Percentiles rank a stretch among this genome's conserved stretches.
These are phyloP conservation scores for Rhizopus sp. DNA, from an alignment of 371 early-diverging fungal species.

Conservation along the genomic window DNA sequence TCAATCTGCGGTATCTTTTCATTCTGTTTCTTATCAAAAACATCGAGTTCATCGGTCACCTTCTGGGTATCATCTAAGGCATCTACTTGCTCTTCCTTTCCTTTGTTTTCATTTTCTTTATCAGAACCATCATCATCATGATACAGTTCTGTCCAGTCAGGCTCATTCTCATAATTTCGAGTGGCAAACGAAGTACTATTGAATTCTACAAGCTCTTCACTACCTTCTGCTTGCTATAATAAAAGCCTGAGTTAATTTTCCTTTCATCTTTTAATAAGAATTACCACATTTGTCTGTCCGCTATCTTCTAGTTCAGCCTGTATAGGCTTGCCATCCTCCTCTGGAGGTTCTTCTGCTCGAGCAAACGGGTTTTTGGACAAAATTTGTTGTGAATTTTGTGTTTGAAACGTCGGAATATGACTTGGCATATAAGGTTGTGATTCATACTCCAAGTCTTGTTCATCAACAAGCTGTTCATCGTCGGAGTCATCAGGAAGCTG, in stretches of 20 bases:
- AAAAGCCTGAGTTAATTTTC: background rate
- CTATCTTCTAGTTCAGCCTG: background rate
- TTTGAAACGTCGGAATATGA: constrained; percentile 2
- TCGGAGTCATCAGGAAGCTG: constrained; percentile 28
- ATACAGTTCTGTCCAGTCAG: constrained; percentile 31
- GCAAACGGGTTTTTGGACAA: constrained; percentile 23
- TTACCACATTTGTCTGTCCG: background rate
- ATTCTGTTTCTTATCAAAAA: background rate
- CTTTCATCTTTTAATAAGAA: background rate
- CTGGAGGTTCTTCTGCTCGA: constrained; percentile 1
- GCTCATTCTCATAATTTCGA: constrained; percentile 21
- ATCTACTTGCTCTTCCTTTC: background rate
- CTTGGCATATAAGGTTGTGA: background rate
- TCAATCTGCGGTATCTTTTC: constrained; percentile 21
- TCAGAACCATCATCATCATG: constrained; percentile 7
- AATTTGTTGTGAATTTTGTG: background rate
- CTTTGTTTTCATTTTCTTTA: background rate
- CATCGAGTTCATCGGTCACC: background rate
- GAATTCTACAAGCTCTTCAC: constrained; percentile 14
- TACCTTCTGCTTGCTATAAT: constrained; percentile 1
- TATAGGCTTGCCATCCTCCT: background rate
- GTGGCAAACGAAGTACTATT: constrained; percentile 2
- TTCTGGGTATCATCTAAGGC: background rate
- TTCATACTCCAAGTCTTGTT: constrained; percentile 2
- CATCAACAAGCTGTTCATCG: constrained; percentile 12